Conservation (phyloP, 225 moss, liverwort and hornwort species). For the Straminergon stramineum region DNA sequence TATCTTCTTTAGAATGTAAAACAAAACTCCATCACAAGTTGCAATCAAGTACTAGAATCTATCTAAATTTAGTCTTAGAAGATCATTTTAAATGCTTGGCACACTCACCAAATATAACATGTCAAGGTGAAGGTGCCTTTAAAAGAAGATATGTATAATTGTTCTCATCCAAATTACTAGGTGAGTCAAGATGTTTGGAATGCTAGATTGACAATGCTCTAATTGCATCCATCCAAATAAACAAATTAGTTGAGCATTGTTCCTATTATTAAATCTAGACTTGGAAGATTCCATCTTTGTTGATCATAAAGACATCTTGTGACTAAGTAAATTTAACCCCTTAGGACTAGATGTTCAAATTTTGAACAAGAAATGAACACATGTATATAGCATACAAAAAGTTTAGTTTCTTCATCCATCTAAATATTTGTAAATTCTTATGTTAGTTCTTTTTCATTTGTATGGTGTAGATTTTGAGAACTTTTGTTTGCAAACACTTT, state of each 20-base stretch:
- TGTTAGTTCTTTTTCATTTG: not conserved
- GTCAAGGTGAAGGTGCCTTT: not conserved
- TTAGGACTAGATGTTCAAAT: not conserved
- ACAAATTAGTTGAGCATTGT: not conserved
- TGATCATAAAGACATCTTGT: not conserved
- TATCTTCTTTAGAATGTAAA: not conserved
- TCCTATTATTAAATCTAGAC: not conserved
- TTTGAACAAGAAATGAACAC: not conserved
- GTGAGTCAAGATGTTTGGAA: fast-evolving
- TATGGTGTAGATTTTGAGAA: not conserved
- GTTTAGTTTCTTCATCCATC: not conserved
- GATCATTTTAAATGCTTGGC: not conserved
- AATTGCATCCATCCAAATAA: fast-evolving
- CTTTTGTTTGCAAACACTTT: not conserved
- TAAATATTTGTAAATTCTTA: not conserved
- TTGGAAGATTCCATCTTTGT: not conserved
- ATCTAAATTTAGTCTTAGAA: not conserved
- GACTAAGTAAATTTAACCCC: not conserved
- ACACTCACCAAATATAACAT: not conserved
- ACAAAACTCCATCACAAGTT: not conserved
- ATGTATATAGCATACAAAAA: not conserved
- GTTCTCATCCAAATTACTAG: not conserved
- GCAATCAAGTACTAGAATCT: not conserved
- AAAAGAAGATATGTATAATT: not conserved
- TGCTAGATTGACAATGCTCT: fast-evolving